A percentile compares a stretch with the other conserved stretches of the same genome.
Conservation (phyloP, 169 alveolate species). For the Fabrea salina region DNA sequence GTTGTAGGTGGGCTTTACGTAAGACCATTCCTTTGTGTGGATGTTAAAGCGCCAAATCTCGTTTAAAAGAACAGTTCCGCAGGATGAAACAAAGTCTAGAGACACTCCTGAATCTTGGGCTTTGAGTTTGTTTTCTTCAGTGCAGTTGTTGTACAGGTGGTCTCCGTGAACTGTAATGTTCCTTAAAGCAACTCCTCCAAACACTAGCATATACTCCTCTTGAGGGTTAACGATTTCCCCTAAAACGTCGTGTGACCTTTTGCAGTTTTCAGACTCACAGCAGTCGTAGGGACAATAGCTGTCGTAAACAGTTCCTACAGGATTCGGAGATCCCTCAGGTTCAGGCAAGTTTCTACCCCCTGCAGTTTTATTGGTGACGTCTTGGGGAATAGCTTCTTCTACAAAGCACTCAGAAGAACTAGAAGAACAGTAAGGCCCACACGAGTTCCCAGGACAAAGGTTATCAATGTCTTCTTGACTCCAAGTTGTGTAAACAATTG, state of each 20-base stretch:
- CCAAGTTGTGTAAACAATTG: slow-evolving; percentile 48
- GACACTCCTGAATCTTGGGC: slow-evolving; percentile 18
- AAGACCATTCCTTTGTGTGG: slow-evolving; percentile 53
- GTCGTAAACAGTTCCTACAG: not conserved
- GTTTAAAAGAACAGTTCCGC: slow-evolving; percentile 64
- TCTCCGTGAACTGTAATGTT: slow-evolving; percentile 45
- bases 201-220: slow-evolving; percentile 59
- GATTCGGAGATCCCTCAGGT: slow-evolving; percentile 29
- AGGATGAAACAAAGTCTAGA: slow-evolving; percentile 44
- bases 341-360: slow-evolving; percentile 39
- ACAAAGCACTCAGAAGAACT: slow-evolving; percentile 35
- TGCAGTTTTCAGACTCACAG: slow-evolving; percentile 54
- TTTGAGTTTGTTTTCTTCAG: not conserved
- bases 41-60: slow-evolving; percentile 69
- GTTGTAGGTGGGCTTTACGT: slow-evolving; percentile 53
- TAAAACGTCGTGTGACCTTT: slow-evolving; percentile 47
- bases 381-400: not conserved
- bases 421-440: slow-evolving; percentile 59
- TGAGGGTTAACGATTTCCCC: slow-evolving; percentile 50
- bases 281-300: slow-evolving; percentile 53
- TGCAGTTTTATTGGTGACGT: slow-evolving; percentile 37
- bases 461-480: slow-evolving; percentile 46
- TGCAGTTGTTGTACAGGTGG: slow-evolving; percentile 35
- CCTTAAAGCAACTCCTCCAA: slow-evolving; percentile 65
- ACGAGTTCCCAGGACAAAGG: slow-evolving; percentile 48